These are phyloP conservation scores for Sporisorium graminicola DNA, from an alignment of 1,284 basidiomycete species.

Conservation along the genomic window DNA sequence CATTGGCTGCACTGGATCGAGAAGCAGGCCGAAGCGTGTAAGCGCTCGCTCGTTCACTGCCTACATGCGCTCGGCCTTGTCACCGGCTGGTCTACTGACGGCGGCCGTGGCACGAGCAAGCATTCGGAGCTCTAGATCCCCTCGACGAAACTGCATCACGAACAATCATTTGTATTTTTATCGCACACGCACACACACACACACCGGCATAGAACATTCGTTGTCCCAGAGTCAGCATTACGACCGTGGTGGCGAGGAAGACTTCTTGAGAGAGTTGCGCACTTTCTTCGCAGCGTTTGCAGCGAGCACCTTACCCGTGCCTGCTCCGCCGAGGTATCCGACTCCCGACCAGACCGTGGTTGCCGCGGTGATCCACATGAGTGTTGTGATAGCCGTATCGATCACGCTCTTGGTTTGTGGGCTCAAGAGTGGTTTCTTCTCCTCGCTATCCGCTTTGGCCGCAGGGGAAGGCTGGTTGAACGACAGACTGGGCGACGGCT, in stretches of 20 bases:
- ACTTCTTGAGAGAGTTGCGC: constrained; percentile 6
- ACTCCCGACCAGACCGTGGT: constrained; percentile 94
- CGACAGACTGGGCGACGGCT: constrained; percentile 16
- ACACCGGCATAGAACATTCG: background rate
- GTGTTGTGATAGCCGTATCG: constrained; percentile 60
- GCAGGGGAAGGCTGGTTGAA: background rate
- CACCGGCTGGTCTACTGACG: constrained; percentile 3
- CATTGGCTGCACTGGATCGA: constrained; percentile 25
- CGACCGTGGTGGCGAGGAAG: background rate
- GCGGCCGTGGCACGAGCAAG: background rate
- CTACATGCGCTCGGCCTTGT: constrained; percentile 30
- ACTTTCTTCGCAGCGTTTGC: constrained; percentile 7
- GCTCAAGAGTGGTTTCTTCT: background rate
- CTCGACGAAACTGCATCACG: background rate
- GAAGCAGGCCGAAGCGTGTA: constrained; percentile 20
- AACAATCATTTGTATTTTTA: constrained; percentile 22
- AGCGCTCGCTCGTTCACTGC: constrained; percentile 26
- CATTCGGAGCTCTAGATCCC: constrained; percentile 29
- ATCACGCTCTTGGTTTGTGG: constrained; percentile 15
- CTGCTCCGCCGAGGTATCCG: constrained; percentile 77
- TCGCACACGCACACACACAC: background rate
- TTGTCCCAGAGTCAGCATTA: background rate
- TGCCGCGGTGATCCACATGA: constrained; percentile 83
- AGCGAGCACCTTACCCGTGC: constrained; percentile 31
- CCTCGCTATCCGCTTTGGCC: background rate